Evolutionary conservation across 1,139 yeast genomes (phyloP), one percentile per base, ranked within the genome.

Genomic region (Scheffersomyces cryptocercus): DNA sequence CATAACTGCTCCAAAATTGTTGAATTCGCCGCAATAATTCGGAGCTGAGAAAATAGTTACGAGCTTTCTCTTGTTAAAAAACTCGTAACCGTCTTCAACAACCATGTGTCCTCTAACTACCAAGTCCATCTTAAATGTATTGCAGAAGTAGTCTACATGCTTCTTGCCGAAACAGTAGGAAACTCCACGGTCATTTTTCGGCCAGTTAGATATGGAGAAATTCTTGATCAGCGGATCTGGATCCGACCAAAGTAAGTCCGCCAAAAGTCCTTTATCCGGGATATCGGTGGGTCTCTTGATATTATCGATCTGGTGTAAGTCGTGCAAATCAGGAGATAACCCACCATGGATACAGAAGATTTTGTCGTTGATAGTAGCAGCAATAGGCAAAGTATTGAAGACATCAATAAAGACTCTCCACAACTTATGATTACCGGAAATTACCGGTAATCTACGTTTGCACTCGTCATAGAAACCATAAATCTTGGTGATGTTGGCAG

Each of bases 311-410:
- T 87, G 93, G 41, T 75, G 75, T 65, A 88, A 68, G 50, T 79
- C 77, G 13, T 72, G 72, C 53, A 88, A 73, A 43, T 82, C 83
- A 2, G 96, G 96, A 0, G 95, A 87, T 37, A 88, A 73, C 3
- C 96, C 96, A 29, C 96, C 96, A 66, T 88, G 96, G 45, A 88
- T 88, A 67, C 96, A 88, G 54, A 88, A 88, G 35, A 88, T 87
- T 61, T 85, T 85, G 52, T 88, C 91, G 41, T 87, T 88, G 54
- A 88, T 84, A 4, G 88, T 82, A 4, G 96, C 96, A 5, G 96
- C 96, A 44, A 88, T 82, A 1, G 96, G 96, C 51, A 88, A 70
- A 10, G 90, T 83, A 64, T 88, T 88, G 73, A 88, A 88, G 2
- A 85, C 95, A 62, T 88, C 96, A 46, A 88, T 78, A 54, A 87